Conservation (phyloP, 805 yeast genomes). For the Candida bentonensis region DNA sequence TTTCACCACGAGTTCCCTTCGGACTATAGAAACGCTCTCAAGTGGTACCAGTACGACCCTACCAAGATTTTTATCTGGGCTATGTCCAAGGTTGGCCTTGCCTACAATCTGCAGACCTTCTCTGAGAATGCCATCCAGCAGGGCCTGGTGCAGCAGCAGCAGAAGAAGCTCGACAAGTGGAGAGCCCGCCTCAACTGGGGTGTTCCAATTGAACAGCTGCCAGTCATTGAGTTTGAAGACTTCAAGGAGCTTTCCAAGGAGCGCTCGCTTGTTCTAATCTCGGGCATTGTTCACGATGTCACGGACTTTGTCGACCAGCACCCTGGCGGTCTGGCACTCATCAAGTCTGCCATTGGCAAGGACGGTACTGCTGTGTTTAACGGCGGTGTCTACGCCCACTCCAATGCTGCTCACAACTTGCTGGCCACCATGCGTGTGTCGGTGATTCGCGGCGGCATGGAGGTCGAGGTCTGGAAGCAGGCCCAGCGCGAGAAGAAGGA, state of each 20-base stretch:
- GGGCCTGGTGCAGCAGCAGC: conserved; percentile 69
- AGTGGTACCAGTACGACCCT: conserved; percentile 72
- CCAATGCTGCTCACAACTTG: conserved; percentile 84
- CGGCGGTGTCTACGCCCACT: conserved; percentile 89
- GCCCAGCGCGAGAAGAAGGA: conserved; percentile 54
- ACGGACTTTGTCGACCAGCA: conserved; percentile 84
- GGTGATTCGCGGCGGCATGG: conserved; percentile 66
- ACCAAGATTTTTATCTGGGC: conserved; percentile 60
- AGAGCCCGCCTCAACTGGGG: conserved; percentile 84
- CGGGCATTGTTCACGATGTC: conserved; percentile 86
- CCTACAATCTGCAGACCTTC: conserved; percentile 41
- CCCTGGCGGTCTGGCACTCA: conserved; percentile 81
- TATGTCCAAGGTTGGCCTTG: conserved; percentile 39
- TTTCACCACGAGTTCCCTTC: conserved; percentile 93
- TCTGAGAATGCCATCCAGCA: conserved; percentile 51
- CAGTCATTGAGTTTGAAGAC: conserved; percentile 46
- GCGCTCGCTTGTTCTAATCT: conserved; percentile 63
- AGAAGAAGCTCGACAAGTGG: conserved; percentile 62
- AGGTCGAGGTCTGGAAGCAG: conserved; percentile 70
- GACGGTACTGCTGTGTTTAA: conserved; percentile 91
- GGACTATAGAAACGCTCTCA: conserved; percentile 67
- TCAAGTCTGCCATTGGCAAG: conserved; percentile 72
- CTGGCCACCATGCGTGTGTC: conserved; percentile 91
- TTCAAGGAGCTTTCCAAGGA: conserved; percentile 36
- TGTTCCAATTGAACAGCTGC: conserved; percentile 76